Percentiles rank a stretch among this genome's conserved stretches.
phyloP scores from a whole-genome alignment of 1,139 yeast species.

The Diutina sp. region DNA sequence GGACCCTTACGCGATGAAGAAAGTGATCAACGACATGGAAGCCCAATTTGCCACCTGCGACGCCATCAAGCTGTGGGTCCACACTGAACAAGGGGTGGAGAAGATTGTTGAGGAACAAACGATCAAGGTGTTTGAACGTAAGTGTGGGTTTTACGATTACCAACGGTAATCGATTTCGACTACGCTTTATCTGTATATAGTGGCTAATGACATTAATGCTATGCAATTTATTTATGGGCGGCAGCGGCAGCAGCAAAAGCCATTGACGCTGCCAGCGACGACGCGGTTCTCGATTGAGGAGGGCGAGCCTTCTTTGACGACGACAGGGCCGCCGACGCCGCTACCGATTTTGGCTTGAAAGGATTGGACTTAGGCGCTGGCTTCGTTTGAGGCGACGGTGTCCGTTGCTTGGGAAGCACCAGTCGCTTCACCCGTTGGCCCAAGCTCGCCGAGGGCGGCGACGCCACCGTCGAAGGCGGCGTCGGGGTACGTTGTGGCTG shows the following conservation, averaged over 20 bases:
- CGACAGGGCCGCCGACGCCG: not conserved
- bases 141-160: not conserved
- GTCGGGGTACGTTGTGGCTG: not conserved
- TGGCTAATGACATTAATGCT: not conserved
- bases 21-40: not conserved
- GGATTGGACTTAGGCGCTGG: not conserved
- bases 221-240: not conserved
- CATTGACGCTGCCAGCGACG: not conserved
- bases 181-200: not conserved
- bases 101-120: not conserved
- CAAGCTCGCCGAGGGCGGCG: not conserved
- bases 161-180: not conserved
- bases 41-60: constrained; percentile 1
- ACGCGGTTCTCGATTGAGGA: not conserved
- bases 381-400: not conserved
- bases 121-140: not conserved
- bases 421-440: not conserved
- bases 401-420: not conserved
- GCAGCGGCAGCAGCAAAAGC: constrained; percentile 1
- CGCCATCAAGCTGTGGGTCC: constrained; percentile 1
- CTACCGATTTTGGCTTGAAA: not conserved
- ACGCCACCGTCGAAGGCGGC: not conserved
- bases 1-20: not conserved
- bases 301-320: not conserved
- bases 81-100: not conserved